These are phyloP conservation scores for Zoysia japonica DNA, from an alignment of 176 grass and related monocot genomes.

Conservation along the genomic window DNA sequence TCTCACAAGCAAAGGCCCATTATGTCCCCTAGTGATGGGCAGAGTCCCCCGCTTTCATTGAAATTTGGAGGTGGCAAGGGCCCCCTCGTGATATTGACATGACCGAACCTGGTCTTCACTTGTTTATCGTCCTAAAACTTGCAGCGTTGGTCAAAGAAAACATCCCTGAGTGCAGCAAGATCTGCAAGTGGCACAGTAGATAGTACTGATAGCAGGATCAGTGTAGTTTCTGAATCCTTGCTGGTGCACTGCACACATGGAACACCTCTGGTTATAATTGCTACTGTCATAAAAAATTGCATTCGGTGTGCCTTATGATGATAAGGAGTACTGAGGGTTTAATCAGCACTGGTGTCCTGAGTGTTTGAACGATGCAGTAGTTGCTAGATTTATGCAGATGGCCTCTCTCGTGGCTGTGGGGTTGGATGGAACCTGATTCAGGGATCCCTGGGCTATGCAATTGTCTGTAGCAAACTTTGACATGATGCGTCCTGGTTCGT, in stretches of 20 bases:
- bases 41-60: constrained; percentile 44
- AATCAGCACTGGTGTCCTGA: constrained; percentile 41
- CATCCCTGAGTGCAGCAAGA: constrained; percentile 29
- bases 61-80: constrained; percentile 25
- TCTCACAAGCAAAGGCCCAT: constrained; percentile 50
- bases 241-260: constrained; percentile 29
- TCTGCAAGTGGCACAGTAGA: constrained; percentile 46
- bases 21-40: constrained; percentile 58
- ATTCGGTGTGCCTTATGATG: constrained; percentile 31
- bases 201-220: constrained; percentile 20
- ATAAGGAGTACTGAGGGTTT: constrained; percentile 4
- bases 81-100: constrained; percentile 50
- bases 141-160: constrained; percentile 57
- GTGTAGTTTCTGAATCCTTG: constrained; percentile 30
- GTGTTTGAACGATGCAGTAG: constrained; percentile 27
- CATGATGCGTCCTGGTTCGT: constrained; percentile 46
- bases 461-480: constrained; percentile 42
- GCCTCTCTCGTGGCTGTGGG: neutral
- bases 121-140: constrained; percentile 28
- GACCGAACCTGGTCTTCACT: constrained; percentile 51
- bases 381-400: neutral
- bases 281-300: constrained; percentile 7
- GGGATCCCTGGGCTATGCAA: constrained; percentile 39
- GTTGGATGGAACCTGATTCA: constrained; percentile 49
- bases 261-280: constrained; percentile 5